Percentiles rank a stretch among this genome's conserved stretches.
Conservation (phyloP, 2,329 filamentous ascomycete species). For the Fusarium foetens region DNA sequence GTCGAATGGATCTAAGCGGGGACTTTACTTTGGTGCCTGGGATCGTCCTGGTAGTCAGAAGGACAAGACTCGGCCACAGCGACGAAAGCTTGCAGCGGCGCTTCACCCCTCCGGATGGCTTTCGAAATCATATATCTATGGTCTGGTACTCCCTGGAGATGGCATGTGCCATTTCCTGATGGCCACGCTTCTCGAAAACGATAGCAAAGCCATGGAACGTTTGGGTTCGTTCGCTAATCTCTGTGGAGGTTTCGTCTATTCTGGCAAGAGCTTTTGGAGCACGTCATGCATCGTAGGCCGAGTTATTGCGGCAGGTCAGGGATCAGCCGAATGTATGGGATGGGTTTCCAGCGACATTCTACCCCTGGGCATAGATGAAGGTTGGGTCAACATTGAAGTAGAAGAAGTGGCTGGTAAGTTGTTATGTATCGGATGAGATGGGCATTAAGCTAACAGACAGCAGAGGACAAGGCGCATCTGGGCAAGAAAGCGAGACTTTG, state of each 20-base stretch:
- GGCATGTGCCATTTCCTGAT: conserved; percentile 71
- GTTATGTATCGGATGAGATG: neutral
- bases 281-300: conserved; percentile 72
- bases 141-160: conserved; percentile 72
- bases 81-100: conserved; percentile 66
- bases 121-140: conserved; percentile 74
- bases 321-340: conserved; percentile 73
- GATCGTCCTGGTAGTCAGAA: conserved; percentile 49
- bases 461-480: conserved; percentile 61
- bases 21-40: conserved; percentile 60
- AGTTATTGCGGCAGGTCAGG: conserved; percentile 70
- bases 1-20: conserved; percentile 50
- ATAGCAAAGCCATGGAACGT: conserved; percentile 66
- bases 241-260: conserved; percentile 72
- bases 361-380: conserved; percentile 62
- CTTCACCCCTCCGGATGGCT: conserved; percentile 72
- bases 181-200: conserved; percentile 72
- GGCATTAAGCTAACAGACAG: conserved; percentile 22
- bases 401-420: conserved; percentile 62
- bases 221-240: conserved; percentile 71
- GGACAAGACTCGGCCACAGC: conserved; percentile 54
- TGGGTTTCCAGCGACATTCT: conserved; percentile 72
- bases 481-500: conserved; percentile 69
- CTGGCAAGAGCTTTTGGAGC: conserved; percentile 75
- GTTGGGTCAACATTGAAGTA: conserved; percentile 69